Conservation (phyloP, 1,284 basidiomycete genomes). For the Ganoderma lingzhi region DNA sequence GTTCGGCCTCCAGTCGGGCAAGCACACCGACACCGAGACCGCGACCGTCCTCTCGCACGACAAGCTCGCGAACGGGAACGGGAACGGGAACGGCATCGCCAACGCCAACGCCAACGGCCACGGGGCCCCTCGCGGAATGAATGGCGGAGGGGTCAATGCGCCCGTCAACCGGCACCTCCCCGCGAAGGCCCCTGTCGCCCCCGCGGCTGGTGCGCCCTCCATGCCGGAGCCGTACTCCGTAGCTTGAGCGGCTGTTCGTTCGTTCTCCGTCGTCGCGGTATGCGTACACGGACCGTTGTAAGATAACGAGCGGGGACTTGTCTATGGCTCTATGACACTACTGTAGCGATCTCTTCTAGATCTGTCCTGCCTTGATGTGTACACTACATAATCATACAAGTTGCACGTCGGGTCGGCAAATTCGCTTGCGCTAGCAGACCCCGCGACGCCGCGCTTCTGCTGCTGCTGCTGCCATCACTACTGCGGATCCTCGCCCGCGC, state of each 20-base stretch:
- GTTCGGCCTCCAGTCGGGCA: slow-evolving; percentile 41
- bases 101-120: neutral
- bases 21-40: slow-evolving; percentile 34
- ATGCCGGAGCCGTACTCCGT: neutral
- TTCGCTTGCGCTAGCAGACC: too few relatives aligned
- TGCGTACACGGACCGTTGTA: neutral
- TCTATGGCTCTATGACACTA: neutral
- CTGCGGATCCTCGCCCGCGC: slow-evolving; percentile 31
- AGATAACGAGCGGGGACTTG: neutral
- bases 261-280: neutral
- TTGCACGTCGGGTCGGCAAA: too few relatives aligned
- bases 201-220: neutral
- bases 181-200: neutral
- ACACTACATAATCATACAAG: neutral
- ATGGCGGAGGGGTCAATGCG: neutral
- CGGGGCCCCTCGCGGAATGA: too few relatives aligned
- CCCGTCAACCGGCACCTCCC: neutral
- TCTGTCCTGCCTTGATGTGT: neutral
- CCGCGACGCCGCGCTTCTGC: too few relatives aligned
- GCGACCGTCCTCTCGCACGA: neutral
- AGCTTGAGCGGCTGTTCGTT: neutral
- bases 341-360: neutral
- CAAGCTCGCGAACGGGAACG: neutral
- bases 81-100: neutral
- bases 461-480: neutral